Evolutionary conservation across 768 basidiomycete genomes (phyloP), one percentile per base, ranked within the genome.

Genomic region (Vararia minispora): DNA sequence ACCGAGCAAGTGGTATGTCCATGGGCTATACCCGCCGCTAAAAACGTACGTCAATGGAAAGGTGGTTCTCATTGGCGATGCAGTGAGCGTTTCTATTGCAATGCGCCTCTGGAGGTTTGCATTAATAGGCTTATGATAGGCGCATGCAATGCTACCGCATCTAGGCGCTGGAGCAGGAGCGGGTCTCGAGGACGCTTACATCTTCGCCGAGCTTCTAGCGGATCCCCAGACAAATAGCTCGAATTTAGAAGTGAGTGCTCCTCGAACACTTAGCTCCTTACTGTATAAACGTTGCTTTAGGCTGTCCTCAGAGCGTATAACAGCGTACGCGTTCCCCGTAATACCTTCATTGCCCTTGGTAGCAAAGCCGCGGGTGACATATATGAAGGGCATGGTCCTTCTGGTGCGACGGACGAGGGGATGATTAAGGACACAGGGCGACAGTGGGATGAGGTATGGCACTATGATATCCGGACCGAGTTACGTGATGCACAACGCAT

Each of bases 121-220:
- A 12, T 36, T 33, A 11, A 34, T n/a, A 24, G 38, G 30, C 28
- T 30, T 12, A 12, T 25, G 16, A 28, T n/a, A 46, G 40, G 74
- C 74, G 7, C 75, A 77, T 47, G 72, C 58, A 0, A 76, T 76
- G 74, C 47, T 65, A 24, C 74, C 76, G 1, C 73, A 76, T 52
- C 55, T 76, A 8, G 74, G 73, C 2, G 64, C 72, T 0, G 75
- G 75, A 2, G 71, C 69, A 6, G 70, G 74, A 6, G 75, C 77
- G 55, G 75, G 71, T 2, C 62, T 76, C 21, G 75, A 77, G 47
- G 76, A 76, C 42, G 67, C 64, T 1, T 63, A 65, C 31, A 50
- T 69, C 4, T 53, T 78, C 4, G 63, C 61, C 27, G 56, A 61
- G 9, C 54, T 77, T 11, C 64, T 77, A 12, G 48, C 51, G 5